Conservation (phyloP, 2,329 filamentous ascomycete species). For the Colletotrichum agaves region DNA sequence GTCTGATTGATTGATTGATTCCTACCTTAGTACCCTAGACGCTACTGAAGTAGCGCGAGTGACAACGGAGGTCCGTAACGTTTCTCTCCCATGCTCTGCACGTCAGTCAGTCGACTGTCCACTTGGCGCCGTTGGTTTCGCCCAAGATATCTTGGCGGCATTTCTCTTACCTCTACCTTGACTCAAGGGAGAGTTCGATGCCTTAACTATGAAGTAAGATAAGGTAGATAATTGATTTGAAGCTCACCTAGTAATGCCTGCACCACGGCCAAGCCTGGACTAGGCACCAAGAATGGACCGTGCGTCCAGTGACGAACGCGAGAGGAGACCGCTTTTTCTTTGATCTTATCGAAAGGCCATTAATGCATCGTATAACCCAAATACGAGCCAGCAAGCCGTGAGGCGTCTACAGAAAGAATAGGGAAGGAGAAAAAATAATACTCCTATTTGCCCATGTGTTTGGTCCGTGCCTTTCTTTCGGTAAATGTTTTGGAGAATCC, state of each 20-base stretch:
- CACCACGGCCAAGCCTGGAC: neutral
- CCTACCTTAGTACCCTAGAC: neutral
- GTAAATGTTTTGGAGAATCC: neutral
- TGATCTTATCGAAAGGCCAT: too few species aligned
- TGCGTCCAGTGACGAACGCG: conserved; percentile 7
- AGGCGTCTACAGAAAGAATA: neutral
- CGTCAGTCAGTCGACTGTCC: too few species aligned
- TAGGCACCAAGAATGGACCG: conserved; percentile 2
- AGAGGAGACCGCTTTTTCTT: neutral
- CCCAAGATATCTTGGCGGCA: conserved; percentile 28
- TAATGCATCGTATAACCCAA: neutral
- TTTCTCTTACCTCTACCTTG: too few species aligned
- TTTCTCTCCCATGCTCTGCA: conserved; percentile 2
- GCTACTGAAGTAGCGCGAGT: too few species aligned
- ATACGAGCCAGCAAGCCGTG: neutral
- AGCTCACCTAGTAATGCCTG: neutral
- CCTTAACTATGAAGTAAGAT: too few species aligned
- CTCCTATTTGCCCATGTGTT: neutral
- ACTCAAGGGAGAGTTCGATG: too few species aligned
- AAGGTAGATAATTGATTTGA: neutral
- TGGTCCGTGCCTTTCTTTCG: conserved; percentile 1
- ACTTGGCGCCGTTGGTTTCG: conserved; percentile 31
- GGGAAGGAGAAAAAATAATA: neutral
- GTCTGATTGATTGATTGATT: conserved; percentile 23
- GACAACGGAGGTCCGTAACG: conserved; percentile 12